Evolutionary conservation across 2,329 filamentous ascomycete genomes (phyloP), one percentile per base, ranked within the genome.

Genomic region (Triangularia verruculosa): DNA sequence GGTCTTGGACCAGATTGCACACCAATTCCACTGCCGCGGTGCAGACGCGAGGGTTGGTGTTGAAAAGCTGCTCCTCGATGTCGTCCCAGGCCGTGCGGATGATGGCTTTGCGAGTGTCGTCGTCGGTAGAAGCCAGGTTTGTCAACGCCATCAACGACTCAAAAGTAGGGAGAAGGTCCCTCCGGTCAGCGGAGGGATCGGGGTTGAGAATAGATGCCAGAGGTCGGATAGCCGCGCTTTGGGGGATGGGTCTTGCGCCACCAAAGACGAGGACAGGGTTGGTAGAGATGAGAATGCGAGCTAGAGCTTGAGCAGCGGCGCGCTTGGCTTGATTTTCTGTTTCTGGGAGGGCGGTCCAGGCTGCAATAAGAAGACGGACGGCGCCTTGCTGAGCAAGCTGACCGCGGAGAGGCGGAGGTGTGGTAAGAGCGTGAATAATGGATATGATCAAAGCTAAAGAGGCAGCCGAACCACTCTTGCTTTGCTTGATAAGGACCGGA

Each of bases 331-430:
- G 72, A 9, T 73, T 68, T 53, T 83, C 82, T 1, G 80, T 78
- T 28, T 85, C 80, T 1, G 85, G 80, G 3, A 92, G 81, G n/a
- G 81, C 79, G 12, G 83, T 81, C 83, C 87, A 88, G 61, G 89
- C 84, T 13, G 89, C 85, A 25, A 98, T 83, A 22, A 98, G 83
- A 1, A 97, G 84, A 70, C 90, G 95, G 17, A 97, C 86, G 1
- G 91, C 92, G n/a, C 95, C 95, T 80, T 98, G 93, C 73, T 98
- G 95, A 2, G 93, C 91, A 67, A 99, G 87, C 57, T 86, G 83
- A 0, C 92, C 91, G 11, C 95, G 87, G 62, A 92, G 82, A 61
- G 86, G 86, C 43, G 88, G 82, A n/a, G 87, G 88, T 70, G 89
- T 87, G 17, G 92, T 89, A 4, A 99, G 80, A 0, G 92, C 87